Base-by-base conservation (phyloP, 1,139 yeast species). In the Arxiozyma slooffiae region DNA sequence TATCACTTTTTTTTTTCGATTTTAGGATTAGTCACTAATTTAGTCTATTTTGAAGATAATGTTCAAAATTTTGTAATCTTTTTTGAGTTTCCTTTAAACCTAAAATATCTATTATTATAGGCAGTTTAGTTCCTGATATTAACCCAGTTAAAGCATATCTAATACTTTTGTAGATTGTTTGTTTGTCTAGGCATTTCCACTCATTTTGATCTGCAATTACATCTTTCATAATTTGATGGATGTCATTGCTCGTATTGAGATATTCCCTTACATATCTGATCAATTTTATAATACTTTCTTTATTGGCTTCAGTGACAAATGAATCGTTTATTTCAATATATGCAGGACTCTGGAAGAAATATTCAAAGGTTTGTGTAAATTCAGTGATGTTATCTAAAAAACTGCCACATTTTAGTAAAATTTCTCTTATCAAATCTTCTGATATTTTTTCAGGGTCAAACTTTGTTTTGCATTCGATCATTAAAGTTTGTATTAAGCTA, bases 71-170 rank as follows among this genome's bases (percentile, higher is more conserved):
- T 6, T 42, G 24, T 14, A 80, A 54, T 61, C 88, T 72, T 7
- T 51, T 46, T 14, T 59, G 57, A 7, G 72, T 64, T 54, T 75
- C 80, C 11, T 71, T 67, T 1, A 61, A 52, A 0, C 94, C 92
- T 16, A 88, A 60, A 5, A 85, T 61, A 0, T 75, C 75, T 22
- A 83, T 63, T 43, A 86, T 69, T 7, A 74, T 69, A 0, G 89
- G 86, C 7, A 89, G 71, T 16, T 82, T 79, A 22, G 83, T 71
- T 0, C 97, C 96, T 0, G 95, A 75, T 5, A 71, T 70, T 3
- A 82, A 79, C 0, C 89, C 95, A 8, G 89, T 75, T n/a, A 88
- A 64, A 0, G 92, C 92, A 57, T 73, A 80, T 51, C 97, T 73
- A 11, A 87, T 63, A 0, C 81, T 67, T 58, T 79, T 81, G 60